Base-by-base conservation (phyloP, 2,329 filamentous ascomycete species). In the Fusarium xyrophilum region DNA sequence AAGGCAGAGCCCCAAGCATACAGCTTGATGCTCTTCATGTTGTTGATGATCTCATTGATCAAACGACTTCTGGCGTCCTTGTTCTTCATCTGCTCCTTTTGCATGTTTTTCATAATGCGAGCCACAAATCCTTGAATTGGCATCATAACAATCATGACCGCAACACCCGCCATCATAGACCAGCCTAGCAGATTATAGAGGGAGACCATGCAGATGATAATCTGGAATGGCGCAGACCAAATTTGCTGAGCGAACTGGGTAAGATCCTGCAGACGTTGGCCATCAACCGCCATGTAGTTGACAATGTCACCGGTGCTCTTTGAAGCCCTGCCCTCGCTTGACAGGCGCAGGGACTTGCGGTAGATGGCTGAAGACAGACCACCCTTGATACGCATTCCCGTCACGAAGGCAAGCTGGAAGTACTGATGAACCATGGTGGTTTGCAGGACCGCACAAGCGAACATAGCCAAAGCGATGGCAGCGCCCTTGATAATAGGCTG, bases 1-100 rank as follows among this genome's bases (percentile, higher is more conserved):
- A 99, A 99, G 17, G 96, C 95, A 32, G 90, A 91, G 33, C 94
- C 95, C 96, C 96, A 99, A 32, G 96, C 96, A 78, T 97, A 99
- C 23, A 99, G 87, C 82, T 99, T 99, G 83, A 99, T 96, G 77
- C 93, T 97, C 84, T 99, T 99, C 92, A 99, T 99, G 81, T 98
- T 98, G 84, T 96, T 97, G 76, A 99, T 84, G 70, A 99, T 99
- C 79, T 99, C 96, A 10, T 95, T 96, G 84, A 98, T 97, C 61
- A 99, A 82, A 51, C 95, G 89, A 47, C 94, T 97, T 76, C 96
- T 89, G 39, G 93, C 87, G 75, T 99, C 96, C 82, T 99, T 99
- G 83, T 98, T 98, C 84, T 96, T 97, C 96, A 99, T 99, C 82
- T 99, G 96, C 69, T 89, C 85, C 80, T 98, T 96, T 77, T 99